Conservation (phyloP, 108 stramenopile genomes). For the Aurantiochytrium sp. region DNA sequence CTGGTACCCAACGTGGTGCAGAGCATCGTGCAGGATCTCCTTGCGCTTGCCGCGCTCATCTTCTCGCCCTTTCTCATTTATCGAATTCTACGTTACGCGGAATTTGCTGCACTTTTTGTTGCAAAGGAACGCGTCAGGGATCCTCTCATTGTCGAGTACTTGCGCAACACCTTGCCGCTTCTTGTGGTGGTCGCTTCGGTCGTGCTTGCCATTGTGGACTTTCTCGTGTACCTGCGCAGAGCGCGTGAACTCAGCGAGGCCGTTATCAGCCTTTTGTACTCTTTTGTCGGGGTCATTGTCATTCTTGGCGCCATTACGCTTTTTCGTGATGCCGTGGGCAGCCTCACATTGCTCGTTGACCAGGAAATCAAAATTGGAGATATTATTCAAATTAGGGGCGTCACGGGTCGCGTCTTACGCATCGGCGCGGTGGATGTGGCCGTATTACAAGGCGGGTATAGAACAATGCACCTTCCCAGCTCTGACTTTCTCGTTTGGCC, state of each 20-base stretch:
- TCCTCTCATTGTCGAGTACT: neutral
- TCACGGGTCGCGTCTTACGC: neutral
- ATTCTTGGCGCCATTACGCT: neutral
- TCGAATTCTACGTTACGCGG: neutral
- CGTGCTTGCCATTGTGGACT: neutral
- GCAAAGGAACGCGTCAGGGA: neutral
- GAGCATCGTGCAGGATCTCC: neutral
- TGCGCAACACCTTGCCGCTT: neutral
- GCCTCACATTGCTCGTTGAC: neutral
- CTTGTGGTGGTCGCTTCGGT: neutral
- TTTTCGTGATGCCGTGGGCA: neutral
- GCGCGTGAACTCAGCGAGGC: neutral
- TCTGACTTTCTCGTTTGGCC: neutral
- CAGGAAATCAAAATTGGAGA: neutral
- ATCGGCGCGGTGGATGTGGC: neutral
- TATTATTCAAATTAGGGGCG: neutral
- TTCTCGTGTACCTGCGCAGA: neutral
- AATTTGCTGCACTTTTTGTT: neutral
- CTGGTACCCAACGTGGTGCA: neutral
- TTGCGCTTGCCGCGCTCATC: neutral
- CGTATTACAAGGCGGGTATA: neutral
- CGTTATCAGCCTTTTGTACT: neutral
- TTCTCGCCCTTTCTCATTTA: neutral
- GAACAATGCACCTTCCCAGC: neutral
- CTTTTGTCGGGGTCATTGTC: neutral